Evolutionary conservation across 768 basidiomycete species (phyloP), one percentile per base, ranked within the genome.

Genomic region (Trametes coccinea): DNA sequence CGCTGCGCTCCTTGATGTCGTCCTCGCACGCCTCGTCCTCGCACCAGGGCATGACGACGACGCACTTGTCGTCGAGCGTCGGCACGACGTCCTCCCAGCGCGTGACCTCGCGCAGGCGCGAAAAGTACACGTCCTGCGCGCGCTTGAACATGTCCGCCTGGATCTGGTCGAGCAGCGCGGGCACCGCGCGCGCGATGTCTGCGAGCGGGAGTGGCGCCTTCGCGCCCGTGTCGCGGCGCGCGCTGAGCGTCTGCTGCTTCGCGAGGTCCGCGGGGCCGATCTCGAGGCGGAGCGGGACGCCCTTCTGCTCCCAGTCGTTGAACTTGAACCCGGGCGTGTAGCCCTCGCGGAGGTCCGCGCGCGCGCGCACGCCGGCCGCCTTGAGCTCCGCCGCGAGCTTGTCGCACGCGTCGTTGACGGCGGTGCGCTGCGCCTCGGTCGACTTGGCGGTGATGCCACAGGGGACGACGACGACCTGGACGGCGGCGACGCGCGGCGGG

Each of bases 251-350:
- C 72, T 95, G 90, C 61, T 84, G 75, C 71, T 93, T 91, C 49
- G 83, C 82, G 65, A 98, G 80, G 74, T 98, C 96, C 64, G 90
- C 87, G 45, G 97, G 97, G 5, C 97, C 97, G 68, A 98, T 87
- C 78, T 99, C 97, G 64, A 99, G 89, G 66, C 97, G 94, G 64
- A 99, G 81, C 11, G 97, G 97, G 45, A 98, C 95, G 72, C 97
- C 91, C 86, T 96, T 93, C 77, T 98, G 90, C 79, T 99, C 97
- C 95, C 96, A 98, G 70, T 98, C 93, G 72, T 98, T 97, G 80
- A 97, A 99, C 78, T 99, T 99, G 80, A 90, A 98, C 33, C 97
- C 97, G 8, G 97, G 97, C 33, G 96, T 98, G 75, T 98, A 97
- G 7, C 92, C 94, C 3, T 98, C 97, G 61, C 96, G 80, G 63